Percentiles rank a stretch among this genome's conserved stretches.
phyloP scores from a whole-genome alignment of 2,329 filamentous ascomycete genomes.

The Monosporascus ibericus region DNA sequence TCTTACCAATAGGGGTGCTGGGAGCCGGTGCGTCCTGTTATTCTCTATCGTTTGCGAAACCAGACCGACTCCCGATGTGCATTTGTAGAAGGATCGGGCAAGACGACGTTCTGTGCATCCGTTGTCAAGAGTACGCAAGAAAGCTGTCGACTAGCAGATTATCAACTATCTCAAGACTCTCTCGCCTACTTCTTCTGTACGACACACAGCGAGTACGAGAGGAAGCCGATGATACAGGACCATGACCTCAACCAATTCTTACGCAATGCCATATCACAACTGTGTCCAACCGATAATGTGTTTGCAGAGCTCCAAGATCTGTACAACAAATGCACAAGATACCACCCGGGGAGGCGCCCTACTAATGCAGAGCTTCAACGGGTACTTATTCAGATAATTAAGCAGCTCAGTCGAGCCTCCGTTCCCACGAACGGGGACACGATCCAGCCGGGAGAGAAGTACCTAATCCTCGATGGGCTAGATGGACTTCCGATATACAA shows the following conservation, averaged over 20 bases:
- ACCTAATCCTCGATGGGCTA: slow-evolving; percentile 9
- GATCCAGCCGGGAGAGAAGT: slow-evolving; percentile 7
- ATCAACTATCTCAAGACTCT: slow-evolving; percentile 5
- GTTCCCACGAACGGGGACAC: not conserved
- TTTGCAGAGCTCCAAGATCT: slow-evolving; percentile 4
- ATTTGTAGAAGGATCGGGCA: slow-evolving; percentile 7
- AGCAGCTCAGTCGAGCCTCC: not conserved
- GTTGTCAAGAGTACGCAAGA: slow-evolving; percentile 7
- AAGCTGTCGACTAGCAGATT: not conserved
- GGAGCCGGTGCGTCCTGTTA: not conserved
- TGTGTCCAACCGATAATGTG: slow-evolving; percentile 5
- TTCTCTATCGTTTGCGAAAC: not conserved
- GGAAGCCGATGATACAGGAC: not conserved
- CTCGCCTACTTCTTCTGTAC: slow-evolving; percentile 13
- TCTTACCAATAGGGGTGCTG: slow-evolving; percentile 3
- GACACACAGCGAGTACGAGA: slow-evolving; percentile 1
- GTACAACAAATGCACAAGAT: too few species aligned
- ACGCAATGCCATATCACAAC: slow-evolving; percentile 10
- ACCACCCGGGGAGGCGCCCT: too few species aligned
- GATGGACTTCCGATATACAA: slow-evolving; percentile 1
- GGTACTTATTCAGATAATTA: slow-evolving; percentile 4
- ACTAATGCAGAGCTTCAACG: too few species aligned
- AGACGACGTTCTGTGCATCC: slow-evolving; percentile 12
- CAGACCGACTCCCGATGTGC: not conserved
- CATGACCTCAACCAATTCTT: slow-evolving; percentile 5